Percentiles rank a stretch among this genome's conserved stretches.
These are phyloP conservation scores for Lobosporangium transversale DNA, from an alignment of 192 early-diverging fungal genomes.

Conservation along the genomic window DNA sequence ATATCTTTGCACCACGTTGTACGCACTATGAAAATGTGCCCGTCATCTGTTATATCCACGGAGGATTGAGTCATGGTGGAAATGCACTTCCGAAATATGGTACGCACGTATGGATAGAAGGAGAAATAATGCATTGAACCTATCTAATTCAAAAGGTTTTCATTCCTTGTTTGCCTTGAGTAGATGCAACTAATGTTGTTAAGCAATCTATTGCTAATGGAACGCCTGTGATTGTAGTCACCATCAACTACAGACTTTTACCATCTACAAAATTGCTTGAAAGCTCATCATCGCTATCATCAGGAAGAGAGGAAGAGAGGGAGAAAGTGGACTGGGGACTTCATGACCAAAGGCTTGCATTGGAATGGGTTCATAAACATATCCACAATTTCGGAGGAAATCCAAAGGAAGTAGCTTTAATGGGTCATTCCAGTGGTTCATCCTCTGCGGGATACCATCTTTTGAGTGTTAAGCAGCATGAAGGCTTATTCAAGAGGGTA, in stretches of 20 bases:
- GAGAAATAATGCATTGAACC: too few species aligned
- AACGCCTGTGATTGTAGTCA: conserved; percentile 57
- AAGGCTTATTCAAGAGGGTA: conserved; percentile 29
- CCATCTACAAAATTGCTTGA: conserved; percentile 14
- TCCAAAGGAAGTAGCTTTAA: conserved; percentile 40
- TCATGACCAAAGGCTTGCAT: conserved; percentile 37
- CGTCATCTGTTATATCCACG: conserved; percentile 51
- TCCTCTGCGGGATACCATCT: conserved; percentile 40
- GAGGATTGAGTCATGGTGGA: conserved; percentile 33
- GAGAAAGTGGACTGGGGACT: conserved; percentile 22
- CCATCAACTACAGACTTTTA: conserved; percentile 59
- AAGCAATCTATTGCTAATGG: conserved; percentile 35
- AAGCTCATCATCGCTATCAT: not conserved
- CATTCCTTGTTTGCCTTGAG: not conserved
- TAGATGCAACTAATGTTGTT: conserved; percentile 52
- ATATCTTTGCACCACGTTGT: conserved; percentile 36
- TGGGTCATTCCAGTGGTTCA: conserved; percentile 44
- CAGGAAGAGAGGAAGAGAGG: not conserved
- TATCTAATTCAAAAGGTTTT: too few species aligned
- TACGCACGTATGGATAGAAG: too few species aligned
- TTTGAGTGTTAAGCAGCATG: conserved; percentile 9
- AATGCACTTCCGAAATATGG: conserved; percentile 44
- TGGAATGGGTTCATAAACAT: conserved; percentile 38
- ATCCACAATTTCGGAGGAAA: conserved; percentile 48
- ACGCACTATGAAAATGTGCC: conserved; percentile 20